Evolutionary conservation across 257 asterid species (phyloP), one percentile per base, ranked within the genome.

Genomic region (Jasminum sambac): DNA sequence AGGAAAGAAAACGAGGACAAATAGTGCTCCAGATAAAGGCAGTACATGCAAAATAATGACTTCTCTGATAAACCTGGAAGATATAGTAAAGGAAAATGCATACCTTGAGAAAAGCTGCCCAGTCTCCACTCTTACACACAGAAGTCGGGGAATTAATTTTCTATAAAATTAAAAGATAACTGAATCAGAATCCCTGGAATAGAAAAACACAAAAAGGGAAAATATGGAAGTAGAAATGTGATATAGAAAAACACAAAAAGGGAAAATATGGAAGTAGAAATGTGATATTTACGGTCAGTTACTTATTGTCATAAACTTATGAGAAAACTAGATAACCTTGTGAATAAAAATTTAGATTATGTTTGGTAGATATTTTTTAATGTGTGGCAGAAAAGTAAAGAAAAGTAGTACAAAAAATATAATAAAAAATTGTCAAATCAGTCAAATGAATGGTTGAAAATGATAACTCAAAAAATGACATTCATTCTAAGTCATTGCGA

Each of bases 81-180:
- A 69, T 69, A 60, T 38, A 38, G 44, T 1, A 71, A 57, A 72
- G 59, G 39, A 43, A 72, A 40, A 79, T 36, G 3, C 79, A 50
- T 87, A 93, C 99, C 99, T 91, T 91, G n/a, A 91, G 83, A 79
- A 91, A 88, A 63, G 99, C 82, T 42, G 90, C 78, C 99, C 99
- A 94, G 77, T 89, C 98, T 68, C 85, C 87, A 79, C 74, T 85
- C 48, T 91, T 88, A 78, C 91, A 89, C 67, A 82, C 79, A 66
- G 98, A 85, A 79, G 93, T 89, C 66, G 99, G 96, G 66, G 96
- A 91, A 84, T 94, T 89, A 83, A 94, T 86, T 87, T 94, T 94
- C 99, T 94, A 80, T 41, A 58, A 74, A 66, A 73, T 77, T 63
- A 79, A 75, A 63, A 68, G 34, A 66, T 30, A 69, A 71, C 40